These are phyloP conservation scores for Viola pubescens DNA, from an alignment of 441 rosid genomes.

Conservation along the genomic window DNA sequence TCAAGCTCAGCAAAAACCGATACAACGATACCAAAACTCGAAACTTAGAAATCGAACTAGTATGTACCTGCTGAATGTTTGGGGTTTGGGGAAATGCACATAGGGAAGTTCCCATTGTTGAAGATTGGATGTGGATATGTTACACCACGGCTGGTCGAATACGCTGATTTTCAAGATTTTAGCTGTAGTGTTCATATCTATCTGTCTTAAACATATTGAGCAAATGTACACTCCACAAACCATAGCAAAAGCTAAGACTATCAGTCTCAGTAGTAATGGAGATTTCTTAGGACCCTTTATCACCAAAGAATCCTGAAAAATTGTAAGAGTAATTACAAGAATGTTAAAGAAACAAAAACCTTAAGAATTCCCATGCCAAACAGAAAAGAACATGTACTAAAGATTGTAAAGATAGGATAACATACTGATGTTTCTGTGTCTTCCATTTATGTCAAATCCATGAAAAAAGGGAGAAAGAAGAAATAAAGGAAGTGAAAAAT, in stretches of 20 bases:
- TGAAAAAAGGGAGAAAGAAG: constrained; percentile 13
- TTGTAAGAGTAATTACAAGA: background rate
- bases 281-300: constrained; percentile 39
- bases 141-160: constrained; percentile 18
- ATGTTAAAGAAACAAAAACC: background rate
- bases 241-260: constrained; percentile 33
- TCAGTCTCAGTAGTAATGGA: constrained; percentile 24
- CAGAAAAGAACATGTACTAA: background rate
- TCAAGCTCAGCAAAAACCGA: background rate
- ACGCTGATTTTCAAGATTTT: constrained; percentile 16
- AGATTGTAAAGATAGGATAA: background rate
- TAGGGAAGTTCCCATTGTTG: constrained; percentile 22
- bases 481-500: constrained; percentile 1
- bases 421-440: constrained; percentile 8
- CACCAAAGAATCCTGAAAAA: constrained; percentile 29
- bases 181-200: constrained; percentile 11
- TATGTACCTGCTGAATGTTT: constrained; percentile 36
- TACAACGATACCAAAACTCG: background rate
- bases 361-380: no score
- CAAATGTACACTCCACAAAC: constrained; percentile 40
- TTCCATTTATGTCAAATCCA: constrained; percentile 29
- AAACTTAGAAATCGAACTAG: background rate
- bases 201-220: constrained; percentile 38
- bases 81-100: constrained; percentile 39
- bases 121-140: constrained; percentile 9